Percentiles rank a stretch among this genome's conserved stretches.
Conservation (phyloP, 257 asterid species). For the Leonotis leonurus region DNA sequence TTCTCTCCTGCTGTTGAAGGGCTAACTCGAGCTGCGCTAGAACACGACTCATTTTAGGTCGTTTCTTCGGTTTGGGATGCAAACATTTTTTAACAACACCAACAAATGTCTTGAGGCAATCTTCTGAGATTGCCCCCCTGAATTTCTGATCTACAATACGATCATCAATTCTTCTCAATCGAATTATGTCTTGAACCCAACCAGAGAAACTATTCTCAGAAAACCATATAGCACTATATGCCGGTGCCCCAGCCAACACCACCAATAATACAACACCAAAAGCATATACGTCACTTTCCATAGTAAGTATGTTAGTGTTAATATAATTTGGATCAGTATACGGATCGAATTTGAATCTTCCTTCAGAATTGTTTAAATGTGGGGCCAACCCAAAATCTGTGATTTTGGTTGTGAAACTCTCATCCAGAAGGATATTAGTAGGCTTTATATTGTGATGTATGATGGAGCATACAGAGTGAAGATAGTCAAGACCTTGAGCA, state of each 20-base stretch:
- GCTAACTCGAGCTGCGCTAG: not conserved
- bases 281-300: not conserved
- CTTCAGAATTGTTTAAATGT: conserved; percentile 22
- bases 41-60: not conserved
- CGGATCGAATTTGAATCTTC: not conserved
- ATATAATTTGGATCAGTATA: not conserved
- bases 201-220: no score
- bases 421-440: conserved; percentile 41
- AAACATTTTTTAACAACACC: not conserved
- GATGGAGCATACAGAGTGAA: conserved; percentile 6
- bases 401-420: conserved; percentile 34
- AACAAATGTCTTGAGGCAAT: not conserved
- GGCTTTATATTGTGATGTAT: conserved; percentile 47
- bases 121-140: not conserved
- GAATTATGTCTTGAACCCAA: not conserved
- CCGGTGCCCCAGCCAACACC: not conserved
- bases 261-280: not conserved
- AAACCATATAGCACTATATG: not conserved
- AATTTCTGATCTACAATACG: not conserved
- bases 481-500: not conserved
- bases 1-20: no score
- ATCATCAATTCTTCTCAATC: not conserved
- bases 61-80: not conserved
- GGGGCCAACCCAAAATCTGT: conserved; percentile 56
- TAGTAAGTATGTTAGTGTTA: not conserved